These are phyloP conservation scores for Cystobasidium pallidum DNA, from an alignment of 1,284 basidiomycete genomes.

Conservation along the genomic window DNA sequence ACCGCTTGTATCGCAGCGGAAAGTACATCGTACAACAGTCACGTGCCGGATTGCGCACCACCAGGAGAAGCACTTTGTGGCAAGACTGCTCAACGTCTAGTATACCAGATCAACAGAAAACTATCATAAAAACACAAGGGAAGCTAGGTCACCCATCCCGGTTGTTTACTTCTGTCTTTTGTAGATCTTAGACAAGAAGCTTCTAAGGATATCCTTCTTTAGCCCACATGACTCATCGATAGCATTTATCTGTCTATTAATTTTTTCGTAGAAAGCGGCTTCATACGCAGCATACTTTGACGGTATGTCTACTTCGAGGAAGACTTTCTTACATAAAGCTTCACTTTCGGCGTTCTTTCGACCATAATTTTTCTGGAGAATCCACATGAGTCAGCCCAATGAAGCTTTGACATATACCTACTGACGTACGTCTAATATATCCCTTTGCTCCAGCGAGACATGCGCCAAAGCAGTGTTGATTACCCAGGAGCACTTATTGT, in stretches of 20 bases:
- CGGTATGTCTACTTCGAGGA: slow-evolving; percentile 71
- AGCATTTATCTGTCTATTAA: slow-evolving; percentile 69
- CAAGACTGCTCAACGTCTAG: no score
- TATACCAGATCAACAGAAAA: no score
- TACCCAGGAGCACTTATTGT: slow-evolving; percentile 99
- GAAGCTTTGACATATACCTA: not conserved
- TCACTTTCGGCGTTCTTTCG: slow-evolving; percentile 71
- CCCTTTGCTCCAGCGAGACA: slow-evolving; percentile 67
- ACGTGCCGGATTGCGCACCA: no score
- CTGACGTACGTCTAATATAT: slow-evolving; percentile 62
- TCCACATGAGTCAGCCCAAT: not conserved
- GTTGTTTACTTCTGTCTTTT: slow-evolving; percentile 72
- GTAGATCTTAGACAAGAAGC: slow-evolving; percentile 88
- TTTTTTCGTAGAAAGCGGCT: slow-evolving; percentile 68
- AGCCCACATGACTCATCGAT: slow-evolving; percentile 71
- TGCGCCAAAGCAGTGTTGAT: slow-evolving; percentile 81
- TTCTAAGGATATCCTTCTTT: slow-evolving; percentile 78
- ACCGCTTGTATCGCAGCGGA: no score
- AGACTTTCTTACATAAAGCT: slow-evolving; percentile 75
- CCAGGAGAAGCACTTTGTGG: no score
- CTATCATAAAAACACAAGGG: not conserved
- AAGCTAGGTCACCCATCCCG: not conserved
- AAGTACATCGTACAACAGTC: no score
- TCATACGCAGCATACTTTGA: slow-evolving; percentile 77
- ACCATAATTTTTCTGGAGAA: slow-evolving; percentile 78